Base-by-base conservation (phyloP, 139 green algal genomes). In the Zygnema circumcarinatum region DNA sequence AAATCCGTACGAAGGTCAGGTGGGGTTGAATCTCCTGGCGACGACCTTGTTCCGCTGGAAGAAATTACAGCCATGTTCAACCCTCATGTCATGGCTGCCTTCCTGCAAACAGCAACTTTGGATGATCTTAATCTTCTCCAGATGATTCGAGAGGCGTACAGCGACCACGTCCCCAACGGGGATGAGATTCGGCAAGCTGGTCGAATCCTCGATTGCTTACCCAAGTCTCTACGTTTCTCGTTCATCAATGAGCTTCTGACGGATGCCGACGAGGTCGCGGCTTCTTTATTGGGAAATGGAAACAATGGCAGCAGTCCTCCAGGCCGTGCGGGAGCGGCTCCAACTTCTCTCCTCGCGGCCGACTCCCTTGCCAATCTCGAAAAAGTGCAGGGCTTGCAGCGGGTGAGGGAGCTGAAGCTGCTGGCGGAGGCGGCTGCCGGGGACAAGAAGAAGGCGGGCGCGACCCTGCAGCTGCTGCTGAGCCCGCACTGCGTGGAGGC, bases 181-280 rank as follows among this genome's bases (percentile, higher is more conserved):
- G 69, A 78, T 11, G 69, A 78, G 69, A 52, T 78, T 41, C 69
- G 36, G 16, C 69, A 52, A 39, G 36, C 69, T 3, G 35, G 69
- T 41, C 35, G 36, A 41, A 41, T 78, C 11, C 69, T 78, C 35
- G 69, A 78, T 16, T 41, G 69, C 16, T 16, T 78, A 3, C 69
- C 69, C 11, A 78, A 78, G 16, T 52, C 69, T 39, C 35, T 78
- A 3, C 69, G 69, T 41, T 78, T 52, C 16, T 39, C 69, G 35
- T 39, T 78, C 16, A 78, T 78, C 69, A 78, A 78, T 16, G 35
- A 78, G 69, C 69, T 78, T 41, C 11, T 78, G 35, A 52, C 36
- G 11, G 36, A 78, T 41, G 69, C 35, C 11, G 69, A 78, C 69
- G 47, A 62, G 16, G 7, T 62, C 7, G 47, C 47, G 7, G 47